Percentiles rank a stretch among this genome's conserved stretches.
phyloP scores from a whole-genome alignment of 1,284 basidiomycete species.

The Retiboletus flavoniger region DNA sequence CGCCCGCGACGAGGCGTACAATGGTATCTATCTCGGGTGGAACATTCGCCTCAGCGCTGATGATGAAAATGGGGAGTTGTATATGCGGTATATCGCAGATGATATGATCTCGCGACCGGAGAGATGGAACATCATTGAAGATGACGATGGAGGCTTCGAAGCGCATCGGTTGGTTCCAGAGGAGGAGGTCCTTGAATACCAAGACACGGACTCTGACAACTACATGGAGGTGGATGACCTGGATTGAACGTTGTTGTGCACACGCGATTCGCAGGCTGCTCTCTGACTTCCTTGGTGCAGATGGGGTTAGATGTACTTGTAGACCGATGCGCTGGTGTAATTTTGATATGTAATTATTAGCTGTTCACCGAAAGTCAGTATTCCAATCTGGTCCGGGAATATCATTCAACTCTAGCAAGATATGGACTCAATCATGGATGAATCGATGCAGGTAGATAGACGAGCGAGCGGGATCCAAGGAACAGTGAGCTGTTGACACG shows the following conservation, averaged over 20 bases:
- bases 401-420: no score
- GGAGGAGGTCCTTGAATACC: conserved; percentile 45
- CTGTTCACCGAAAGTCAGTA: no score
- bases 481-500: no score
- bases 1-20: conserved; percentile 39
- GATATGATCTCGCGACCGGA: conserved; percentile 51
- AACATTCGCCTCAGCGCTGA: conserved; percentile 51
- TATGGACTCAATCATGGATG: no score
- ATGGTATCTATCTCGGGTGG: conserved; percentile 61
- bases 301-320: conserved; percentile 8
- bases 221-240: conserved; percentile 35
- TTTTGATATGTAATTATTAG: conserved; percentile 5
- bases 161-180: conserved; percentile 49
- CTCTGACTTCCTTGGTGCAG: background rate
- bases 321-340: background rate
- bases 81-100: conserved; percentile 47
- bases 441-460: no score
- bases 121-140: conserved; percentile 47
- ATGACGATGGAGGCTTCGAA: conserved; percentile 39
- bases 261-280: background rate
- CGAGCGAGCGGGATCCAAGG: no score
- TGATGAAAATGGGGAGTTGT: conserved; percentile 52
- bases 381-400: no score
- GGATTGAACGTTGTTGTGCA: conserved; percentile 8
- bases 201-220: conserved; percentile 55